A percentile compares a stretch with the other conserved stretches of the same genome.
These are phyloP conservation scores for Colletotrichum sp. DNA, from an alignment of 2,329 filamentous ascomycete genomes.

Conservation along the genomic window DNA sequence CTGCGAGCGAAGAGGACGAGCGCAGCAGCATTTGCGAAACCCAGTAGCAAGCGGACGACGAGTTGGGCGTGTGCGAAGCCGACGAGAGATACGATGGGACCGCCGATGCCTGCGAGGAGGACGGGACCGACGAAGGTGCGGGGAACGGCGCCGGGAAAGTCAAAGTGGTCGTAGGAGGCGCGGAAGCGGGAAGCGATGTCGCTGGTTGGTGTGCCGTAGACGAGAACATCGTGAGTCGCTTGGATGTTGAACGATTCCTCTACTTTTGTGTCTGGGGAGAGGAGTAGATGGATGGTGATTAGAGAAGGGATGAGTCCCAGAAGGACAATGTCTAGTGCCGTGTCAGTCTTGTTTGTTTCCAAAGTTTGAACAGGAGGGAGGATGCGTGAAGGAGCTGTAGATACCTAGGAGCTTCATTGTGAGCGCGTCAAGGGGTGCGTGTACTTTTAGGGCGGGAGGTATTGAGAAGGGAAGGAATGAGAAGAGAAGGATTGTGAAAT, in stretches of 20 bases:
- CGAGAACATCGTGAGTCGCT: slow-evolving; percentile 86
- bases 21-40: slow-evolving; percentile 73
- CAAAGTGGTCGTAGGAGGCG: slow-evolving; percentile 82
- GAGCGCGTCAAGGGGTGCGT: background rate
- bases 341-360: background rate
- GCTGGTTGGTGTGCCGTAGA: slow-evolving; percentile 74
- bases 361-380: background rate
- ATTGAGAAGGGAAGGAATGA: background rate
- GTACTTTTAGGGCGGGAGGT: background rate
- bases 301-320: slow-evolving; percentile 65
- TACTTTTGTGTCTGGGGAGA: slow-evolving; percentile 92
- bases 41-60: slow-evolving; percentile 77
- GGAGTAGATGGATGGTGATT: slow-evolving; percentile 71
- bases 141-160: slow-evolving; percentile 90
- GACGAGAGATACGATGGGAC: slow-evolving; percentile 66
- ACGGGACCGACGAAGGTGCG: slow-evolving; percentile 87
- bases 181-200: slow-evolving; percentile 60
- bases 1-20: slow-evolving; percentile 70
- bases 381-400: background rate
- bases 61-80: slow-evolving; percentile 62
- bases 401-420: slow-evolving; percentile 28
- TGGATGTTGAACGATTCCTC: slow-evolving; percentile 99
- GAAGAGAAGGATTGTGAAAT: background rate
- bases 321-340: slow-evolving; percentile 49
- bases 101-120: slow-evolving; percentile 73